phyloP scores from a whole-genome alignment of 257 asterid species.

The Solanum megistacrolobum region DNA sequence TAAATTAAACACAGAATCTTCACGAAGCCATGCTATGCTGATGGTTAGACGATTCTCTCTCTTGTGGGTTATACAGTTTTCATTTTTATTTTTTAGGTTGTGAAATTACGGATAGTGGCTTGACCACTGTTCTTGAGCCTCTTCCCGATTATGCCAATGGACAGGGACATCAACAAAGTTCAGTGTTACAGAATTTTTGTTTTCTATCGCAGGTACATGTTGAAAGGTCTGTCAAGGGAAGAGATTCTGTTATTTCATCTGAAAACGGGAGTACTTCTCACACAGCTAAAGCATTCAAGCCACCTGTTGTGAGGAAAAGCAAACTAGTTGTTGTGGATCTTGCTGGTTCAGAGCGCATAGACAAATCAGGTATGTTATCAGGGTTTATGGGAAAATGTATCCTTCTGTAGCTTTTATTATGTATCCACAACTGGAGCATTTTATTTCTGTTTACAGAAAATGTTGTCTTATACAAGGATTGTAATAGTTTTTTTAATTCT shows the following conservation, averaged over 20 bases:
- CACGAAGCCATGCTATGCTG: conserved; percentile 88
- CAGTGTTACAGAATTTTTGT: background rate
- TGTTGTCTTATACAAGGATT: background rate
- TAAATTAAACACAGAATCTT: conserved; percentile 81
- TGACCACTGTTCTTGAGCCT: background rate
- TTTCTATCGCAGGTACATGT: conserved; percentile 41
- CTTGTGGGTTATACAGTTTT: background rate
- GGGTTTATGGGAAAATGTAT: background rate
- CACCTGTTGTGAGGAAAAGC: conserved; percentile 66
- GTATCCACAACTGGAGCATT: background rate
- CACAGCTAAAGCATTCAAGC: conserved; percentile 42
- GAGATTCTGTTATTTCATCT: conserved; percentile 33
- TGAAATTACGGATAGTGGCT: background rate
- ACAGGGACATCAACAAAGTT: background rate
- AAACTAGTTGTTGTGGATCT: conserved; percentile 82
- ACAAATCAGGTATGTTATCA: conserved; percentile 56
- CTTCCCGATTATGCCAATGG: background rate
- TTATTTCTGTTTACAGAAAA: background rate
- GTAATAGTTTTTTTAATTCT: background rate
- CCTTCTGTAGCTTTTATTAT: background rate
- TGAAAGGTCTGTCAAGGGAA: conserved; percentile 64
- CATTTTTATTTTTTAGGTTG: background rate
- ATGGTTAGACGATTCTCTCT: conserved; percentile 37
- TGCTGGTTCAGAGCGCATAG: conserved; percentile 91
- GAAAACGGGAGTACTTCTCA: conserved; percentile 49